Evolutionary conservation across 73 alveolate species (phyloP), one percentile per base, ranked within the genome.

Genomic region (Paramecium octaurelia): DNA sequence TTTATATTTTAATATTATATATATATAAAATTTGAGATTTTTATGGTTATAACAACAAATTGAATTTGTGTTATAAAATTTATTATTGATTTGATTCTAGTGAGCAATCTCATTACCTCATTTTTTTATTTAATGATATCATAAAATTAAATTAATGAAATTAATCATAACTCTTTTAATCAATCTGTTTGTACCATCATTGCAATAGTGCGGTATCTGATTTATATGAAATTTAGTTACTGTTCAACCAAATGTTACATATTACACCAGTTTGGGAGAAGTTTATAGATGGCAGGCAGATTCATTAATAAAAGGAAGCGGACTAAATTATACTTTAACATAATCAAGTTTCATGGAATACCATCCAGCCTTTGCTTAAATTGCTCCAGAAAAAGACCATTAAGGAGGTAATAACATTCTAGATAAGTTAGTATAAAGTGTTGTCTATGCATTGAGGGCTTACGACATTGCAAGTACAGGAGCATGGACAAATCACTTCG

Each of bases 401-500:
- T 20, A 54, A 54, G 69, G 69, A 54, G 11, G 69, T 54, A 54
- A 54, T 54, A 54, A 16, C 3, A 18, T 54, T 6, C 5, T n/a
- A 5, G 14, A 54, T 18, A 18, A n/a, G n/a, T 18, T 54, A 54
- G 69, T n/a, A 0, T 54, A 54, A 54, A 54, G 69, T 54, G 31
- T 18, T 54, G 69, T n/a, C 4, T 54, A 54, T 54, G 84, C 84
- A 31, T 12, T 64, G 21, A 21, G 84, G 31, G 84, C 84, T 6
- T 64, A 64, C 12, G 84, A 64, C 21, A 64, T 64, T 34, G 50
- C 84, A 4, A 34, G 46, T 31, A 64, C 84, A 64, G 84, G 84
- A 3, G 84, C 84, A 64, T 64, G 84, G 84, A 27, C 84, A 12
- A 64, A 64, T 64, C 84, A 64, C 29, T 64, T 64, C 31, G 84